Evolutionary conservation across 2,329 filamentous ascomycete genomes (phyloP).

Genomic region (Xylaria sp.): DNA sequence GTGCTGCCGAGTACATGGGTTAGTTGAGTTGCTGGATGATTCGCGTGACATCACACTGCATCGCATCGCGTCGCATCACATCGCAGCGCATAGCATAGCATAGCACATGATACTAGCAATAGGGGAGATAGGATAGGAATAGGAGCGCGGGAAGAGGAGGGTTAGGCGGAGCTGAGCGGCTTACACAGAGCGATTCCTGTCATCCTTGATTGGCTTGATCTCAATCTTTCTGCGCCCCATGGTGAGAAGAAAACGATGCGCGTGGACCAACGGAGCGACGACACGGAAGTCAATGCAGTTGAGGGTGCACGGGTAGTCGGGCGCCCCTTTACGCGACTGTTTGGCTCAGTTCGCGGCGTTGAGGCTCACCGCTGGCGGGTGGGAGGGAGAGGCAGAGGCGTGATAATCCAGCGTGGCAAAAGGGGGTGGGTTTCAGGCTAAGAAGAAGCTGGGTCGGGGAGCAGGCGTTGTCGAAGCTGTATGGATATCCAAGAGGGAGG

Average conservation of each 20-base stretch:
- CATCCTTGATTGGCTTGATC: slow-evolving; percentile 99
- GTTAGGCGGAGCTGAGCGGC: slow-evolving; percentile 52
- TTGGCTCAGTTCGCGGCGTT: slow-evolving; percentile 29
- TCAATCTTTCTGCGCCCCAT: slow-evolving; percentile 99
- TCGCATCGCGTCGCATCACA: slow-evolving; percentile 14
- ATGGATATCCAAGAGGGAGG: slow-evolving; percentile 15
- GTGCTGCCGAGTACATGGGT: slow-evolving; percentile 68
- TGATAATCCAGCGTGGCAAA: slow-evolving; percentile 42
- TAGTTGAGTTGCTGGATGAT: slow-evolving; percentile 35
- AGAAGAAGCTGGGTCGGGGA: slow-evolving; percentile 32
- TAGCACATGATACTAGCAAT: background rate
- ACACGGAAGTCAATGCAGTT: slow-evolving; percentile 9
- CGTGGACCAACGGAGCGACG: too few relatives aligned
- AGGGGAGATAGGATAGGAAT: background rate
- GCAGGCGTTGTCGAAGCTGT: background rate
- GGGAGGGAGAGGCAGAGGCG: slow-evolving; percentile 29
- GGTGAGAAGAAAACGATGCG: slow-evolving; percentile 45
- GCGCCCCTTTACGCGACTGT: slow-evolving; percentile 34
- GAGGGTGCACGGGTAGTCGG: slow-evolving; percentile 26
- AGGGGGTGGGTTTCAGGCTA: slow-evolving; percentile 32
- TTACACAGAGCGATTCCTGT: slow-evolving; percentile 97
- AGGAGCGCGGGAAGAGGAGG: slow-evolving; percentile 1
- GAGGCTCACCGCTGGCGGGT: slow-evolving; percentile 29
- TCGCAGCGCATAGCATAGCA: slow-evolving; percentile 3
- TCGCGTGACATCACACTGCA: slow-evolving; percentile 7